Evolutionary conservation across 1,284 basidiomycete species (phyloP), one percentile per base, ranked within the genome.

Genomic region (Ceratobasidium sp.): DNA sequence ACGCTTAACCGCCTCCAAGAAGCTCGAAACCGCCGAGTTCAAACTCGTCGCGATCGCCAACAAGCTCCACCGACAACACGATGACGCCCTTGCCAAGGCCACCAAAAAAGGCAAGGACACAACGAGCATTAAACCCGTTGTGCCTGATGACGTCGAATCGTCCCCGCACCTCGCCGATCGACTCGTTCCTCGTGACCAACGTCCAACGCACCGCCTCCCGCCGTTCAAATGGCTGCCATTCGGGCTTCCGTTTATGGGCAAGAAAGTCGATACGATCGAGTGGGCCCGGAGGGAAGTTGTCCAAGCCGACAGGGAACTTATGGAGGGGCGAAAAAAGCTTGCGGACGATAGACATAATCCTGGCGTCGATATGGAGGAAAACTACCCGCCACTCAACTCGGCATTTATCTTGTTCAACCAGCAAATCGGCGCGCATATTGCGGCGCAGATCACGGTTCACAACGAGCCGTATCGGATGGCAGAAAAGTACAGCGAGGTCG

Each of bases 361-460:
- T 77, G 83, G 87, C 55, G 85, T 90, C 55, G 85, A 85, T 55
- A 87, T 89, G 80, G 85, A 84, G 55, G 87, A 89, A 77, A 88
- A 88, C 40, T 90, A 89, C 83, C 86, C 86, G 3, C 92, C 93
- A 0, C 84, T 94, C 80, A 95, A 91, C 23, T 90, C 89, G 77
- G 91, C 89, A 0, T 96, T 96, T 85, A 91, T 96, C 80, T 89
- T 93, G 71, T 95, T 94, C 86, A 91, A 94, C 84, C 88, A 92
- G 73, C 94, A 95, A 84, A 90, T 94, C 81, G 94, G 92, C 12
- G 92, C 92, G 1, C 92, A 93, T 84, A 90, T 94, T 80, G 89
- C 93, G 26, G 89, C 88, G 1, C 91, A 92, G 82, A 90, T 89
- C 79, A 84, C 92, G 58, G 87, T 88, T 60, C 89, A 91, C 82